Percentiles rank a stretch among this genome's conserved stretches.
phyloP scores from a whole-genome alignment of 2,329 filamentous ascomycete genomes.

The Diaporthe sp. region DNA sequence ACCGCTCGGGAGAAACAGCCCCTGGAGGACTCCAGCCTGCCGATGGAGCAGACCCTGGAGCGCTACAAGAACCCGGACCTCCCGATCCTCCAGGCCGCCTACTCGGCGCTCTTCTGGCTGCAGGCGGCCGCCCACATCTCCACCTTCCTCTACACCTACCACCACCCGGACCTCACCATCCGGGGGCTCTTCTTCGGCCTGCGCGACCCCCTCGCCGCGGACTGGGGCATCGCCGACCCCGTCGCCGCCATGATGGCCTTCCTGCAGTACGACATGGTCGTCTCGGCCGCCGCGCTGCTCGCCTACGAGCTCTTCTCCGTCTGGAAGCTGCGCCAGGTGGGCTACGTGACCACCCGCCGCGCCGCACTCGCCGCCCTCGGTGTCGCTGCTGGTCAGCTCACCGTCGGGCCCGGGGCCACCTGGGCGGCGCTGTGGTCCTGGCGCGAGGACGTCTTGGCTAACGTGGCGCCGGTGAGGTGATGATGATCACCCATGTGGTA shows the following conservation, averaged over 20 bases:
- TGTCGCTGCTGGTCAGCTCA: conserved; percentile 1
- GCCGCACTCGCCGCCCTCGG: background rate
- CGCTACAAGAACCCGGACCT: conserved; percentile 14
- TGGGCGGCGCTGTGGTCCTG: conserved; percentile 25
- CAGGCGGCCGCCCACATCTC: background rate
- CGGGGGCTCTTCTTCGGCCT: conserved; percentile 9
- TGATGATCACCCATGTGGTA: background rate
- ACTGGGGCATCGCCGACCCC: conserved; percentile 5
- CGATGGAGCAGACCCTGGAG: background rate
- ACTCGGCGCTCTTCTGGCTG: conserved; percentile 9
- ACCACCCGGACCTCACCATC: background rate
- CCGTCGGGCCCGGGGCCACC: conserved; percentile 13
- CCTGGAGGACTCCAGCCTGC: background rate
- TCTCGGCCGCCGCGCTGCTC: background rate
- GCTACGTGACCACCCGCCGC: background rate
- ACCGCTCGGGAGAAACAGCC: background rate
- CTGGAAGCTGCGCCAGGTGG: conserved; percentile 30
- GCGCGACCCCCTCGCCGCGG: background rate
- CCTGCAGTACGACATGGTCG: background rate
- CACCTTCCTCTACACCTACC: conserved; percentile 6
- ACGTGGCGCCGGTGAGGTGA: conserved; percentile 10
- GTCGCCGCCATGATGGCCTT: background rate
- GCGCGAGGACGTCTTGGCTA: conserved; percentile 19
- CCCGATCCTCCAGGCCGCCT: background rate
- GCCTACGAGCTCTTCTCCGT: conserved; percentile 17